Conservation (phyloP, 768 basidiomycete species). For the Pulveroboletus sp. region DNA sequence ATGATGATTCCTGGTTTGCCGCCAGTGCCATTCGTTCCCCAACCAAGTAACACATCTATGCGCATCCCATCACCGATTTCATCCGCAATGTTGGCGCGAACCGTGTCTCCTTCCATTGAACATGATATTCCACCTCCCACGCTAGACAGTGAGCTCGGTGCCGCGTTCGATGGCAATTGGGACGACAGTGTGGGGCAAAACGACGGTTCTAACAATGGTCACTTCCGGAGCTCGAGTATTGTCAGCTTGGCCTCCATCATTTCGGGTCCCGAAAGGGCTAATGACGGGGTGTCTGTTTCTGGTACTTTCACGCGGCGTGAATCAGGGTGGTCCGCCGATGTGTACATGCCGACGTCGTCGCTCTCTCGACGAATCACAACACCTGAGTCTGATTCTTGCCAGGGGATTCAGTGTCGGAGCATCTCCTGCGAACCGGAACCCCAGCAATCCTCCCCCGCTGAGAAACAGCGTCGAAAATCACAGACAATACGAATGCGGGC, state of each 20-base stretch:
- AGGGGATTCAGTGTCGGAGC: conserved; percentile 1
- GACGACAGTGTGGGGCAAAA: conserved; percentile 1
- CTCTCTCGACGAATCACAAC: conserved; percentile 7
- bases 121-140: conserved; percentile 28
- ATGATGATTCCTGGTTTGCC: conserved; percentile 34
- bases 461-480: conserved; percentile 36
- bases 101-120: conserved; percentile 5
- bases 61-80: conserved; percentile 21
- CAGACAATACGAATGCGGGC: conserved; percentile 58
- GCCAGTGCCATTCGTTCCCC: conserved; percentile 33
- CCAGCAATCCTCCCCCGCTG: conserved; percentile 16
- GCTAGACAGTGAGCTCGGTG: conserved; percentile 57
- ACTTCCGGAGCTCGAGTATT: conserved; percentile 53
- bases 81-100: conserved; percentile 4
- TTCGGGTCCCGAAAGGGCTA: conserved; percentile 24
- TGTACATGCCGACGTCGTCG: background rate
- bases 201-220: conserved; percentile 36
- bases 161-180: conserved; percentile 38
- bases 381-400: conserved; percentile 12
- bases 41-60: conserved; percentile 25
- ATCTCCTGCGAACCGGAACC: conserved; percentile 27
- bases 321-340: background rate
- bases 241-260: conserved; percentile 42
- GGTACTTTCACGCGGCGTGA: background rate
- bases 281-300: conserved; percentile 2